Evolutionary conservation across 768 basidiomycete genomes (phyloP).

Genomic region (Rubroboletus satanas): DNA sequence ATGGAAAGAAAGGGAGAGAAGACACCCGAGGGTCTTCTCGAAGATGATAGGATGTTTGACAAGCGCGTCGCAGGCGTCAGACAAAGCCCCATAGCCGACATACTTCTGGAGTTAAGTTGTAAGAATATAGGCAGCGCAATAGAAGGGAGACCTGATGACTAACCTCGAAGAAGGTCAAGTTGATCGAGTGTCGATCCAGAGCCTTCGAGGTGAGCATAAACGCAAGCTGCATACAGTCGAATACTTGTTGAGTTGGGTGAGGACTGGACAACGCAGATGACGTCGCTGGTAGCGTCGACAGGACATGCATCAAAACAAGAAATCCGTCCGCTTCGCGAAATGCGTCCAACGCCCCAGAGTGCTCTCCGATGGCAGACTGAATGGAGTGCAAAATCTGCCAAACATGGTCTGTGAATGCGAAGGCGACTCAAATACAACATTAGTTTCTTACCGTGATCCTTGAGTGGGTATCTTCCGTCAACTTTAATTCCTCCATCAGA

Average conservation of each 20-base stretch:
- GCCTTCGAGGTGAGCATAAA: conserved; percentile 66
- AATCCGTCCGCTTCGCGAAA: conserved; percentile 85
- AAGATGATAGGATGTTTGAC: conserved; percentile 43
- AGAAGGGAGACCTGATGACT: conserved; percentile 29
- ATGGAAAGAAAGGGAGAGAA: conserved; percentile 63
- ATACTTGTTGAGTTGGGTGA: conserved; percentile 37
- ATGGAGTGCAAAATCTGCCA: conserved; percentile 62
- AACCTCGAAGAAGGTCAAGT: conserved; percentile 66
- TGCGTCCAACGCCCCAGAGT: conserved; percentile 61
- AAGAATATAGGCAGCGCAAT: conserved; percentile 14
- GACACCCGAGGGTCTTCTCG: conserved; percentile 59
- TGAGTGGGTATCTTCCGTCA: conserved; percentile 42
- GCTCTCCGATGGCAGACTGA: conserved; percentile 62
- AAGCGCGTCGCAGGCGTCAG: conserved; percentile 54
- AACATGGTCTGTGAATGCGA: not conserved
- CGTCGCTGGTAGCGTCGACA: conserved; percentile 50
- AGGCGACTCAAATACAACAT: not conserved
- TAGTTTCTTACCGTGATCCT: conserved; percentile 50
- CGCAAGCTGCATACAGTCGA: conserved; percentile 55
- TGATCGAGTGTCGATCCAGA: conserved; percentile 50
- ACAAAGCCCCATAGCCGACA: conserved; percentile 65
- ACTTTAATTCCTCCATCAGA: conserved; percentile 66
- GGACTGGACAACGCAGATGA: conserved; percentile 28
- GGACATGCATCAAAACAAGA: conserved; percentile 64
- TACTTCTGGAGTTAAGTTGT: conserved; percentile 14